Conservation (phyloP, 2,329 filamentous ascomycete genomes). For the Neoarthrinium moseri region DNA sequence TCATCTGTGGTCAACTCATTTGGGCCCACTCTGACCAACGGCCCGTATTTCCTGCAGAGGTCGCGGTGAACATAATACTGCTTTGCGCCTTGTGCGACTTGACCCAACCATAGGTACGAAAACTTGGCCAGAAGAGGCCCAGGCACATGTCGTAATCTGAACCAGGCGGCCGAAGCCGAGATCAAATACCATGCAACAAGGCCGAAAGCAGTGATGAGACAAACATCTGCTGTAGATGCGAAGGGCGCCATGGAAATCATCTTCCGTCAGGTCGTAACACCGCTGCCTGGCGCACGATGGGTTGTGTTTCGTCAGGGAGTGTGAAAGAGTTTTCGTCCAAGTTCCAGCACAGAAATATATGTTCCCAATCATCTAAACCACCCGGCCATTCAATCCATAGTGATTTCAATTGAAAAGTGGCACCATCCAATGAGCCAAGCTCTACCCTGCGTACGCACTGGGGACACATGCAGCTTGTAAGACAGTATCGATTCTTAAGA, state of each 20-base stretch:
- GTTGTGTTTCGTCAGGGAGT: too few relatives aligned
- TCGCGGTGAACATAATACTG: conserved; percentile 11
- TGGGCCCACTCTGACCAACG: conserved; percentile 37
- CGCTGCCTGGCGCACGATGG: too few relatives aligned
- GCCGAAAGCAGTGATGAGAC: neutral
- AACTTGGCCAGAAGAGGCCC: conserved; percentile 35
- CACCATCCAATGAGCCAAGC: too few relatives aligned
- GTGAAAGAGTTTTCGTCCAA: too few relatives aligned
- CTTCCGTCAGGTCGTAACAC: too few relatives aligned
- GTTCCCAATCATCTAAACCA: too few relatives aligned
- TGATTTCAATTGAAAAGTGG: too few relatives aligned
- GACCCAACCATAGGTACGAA: conserved; percentile 38
- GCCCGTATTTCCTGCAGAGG: conserved; percentile 21
- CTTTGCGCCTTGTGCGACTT: conserved; percentile 25
- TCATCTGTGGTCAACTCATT: conserved; percentile 38
- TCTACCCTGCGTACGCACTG: too few relatives aligned
- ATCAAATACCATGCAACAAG: conserved; percentile 12
- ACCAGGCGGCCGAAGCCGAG: conserved; percentile 23
- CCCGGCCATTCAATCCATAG: too few relatives aligned
- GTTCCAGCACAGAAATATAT: too few relatives aligned
- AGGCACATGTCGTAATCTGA: conserved; percentile 35
- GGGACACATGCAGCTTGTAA: too few relatives aligned
- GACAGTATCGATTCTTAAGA: too few relatives aligned
- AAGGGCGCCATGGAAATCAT: neutral
- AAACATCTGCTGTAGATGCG: neutral